Conservation (phyloP, 2,329 filamentous ascomycete genomes). For the Ceratocystis colombiana region DNA sequence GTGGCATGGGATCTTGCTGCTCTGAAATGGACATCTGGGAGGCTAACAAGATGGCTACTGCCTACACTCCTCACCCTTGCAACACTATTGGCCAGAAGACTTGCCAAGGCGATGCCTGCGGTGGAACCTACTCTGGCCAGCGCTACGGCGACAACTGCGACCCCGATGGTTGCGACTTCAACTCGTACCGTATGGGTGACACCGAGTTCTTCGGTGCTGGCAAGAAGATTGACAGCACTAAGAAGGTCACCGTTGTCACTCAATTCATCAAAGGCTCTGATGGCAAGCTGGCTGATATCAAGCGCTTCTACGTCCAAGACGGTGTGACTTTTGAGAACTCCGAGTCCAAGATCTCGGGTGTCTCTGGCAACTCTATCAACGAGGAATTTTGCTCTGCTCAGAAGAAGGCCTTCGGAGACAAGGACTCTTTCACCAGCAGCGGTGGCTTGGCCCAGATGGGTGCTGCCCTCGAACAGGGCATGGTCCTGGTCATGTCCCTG, state of each 20-base stretch:
- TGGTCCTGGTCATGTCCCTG: slow-evolving; percentile 55
- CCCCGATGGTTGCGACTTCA: slow-evolving; percentile 56
- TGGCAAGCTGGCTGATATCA: slow-evolving; percentile 36
- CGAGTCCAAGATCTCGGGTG: slow-evolving; percentile 31
- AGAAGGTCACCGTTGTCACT: slow-evolving; percentile 51
- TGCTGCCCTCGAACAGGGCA: slow-evolving; percentile 44
- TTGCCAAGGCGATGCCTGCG: slow-evolving; percentile 33
- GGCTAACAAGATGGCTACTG: slow-evolving; percentile 48
- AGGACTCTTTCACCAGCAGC: slow-evolving; percentile 39
- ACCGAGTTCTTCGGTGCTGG: slow-evolving; percentile 50
- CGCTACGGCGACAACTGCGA: slow-evolving; percentile 52
- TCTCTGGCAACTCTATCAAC: slow-evolving; percentile 51
- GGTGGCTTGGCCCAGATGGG: slow-evolving; percentile 50
- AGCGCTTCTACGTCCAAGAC: slow-evolving; percentile 52
- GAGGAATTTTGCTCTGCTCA: slow-evolving; percentile 47
- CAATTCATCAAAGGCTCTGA: slow-evolving; percentile 38
- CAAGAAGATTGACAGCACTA: slow-evolving; percentile 47
- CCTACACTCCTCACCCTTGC: slow-evolving; percentile 50
- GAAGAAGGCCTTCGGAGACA: slow-evolving; percentile 47
- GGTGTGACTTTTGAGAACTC: slow-evolving; percentile 43
- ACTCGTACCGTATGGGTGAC: slow-evolving; percentile 53
- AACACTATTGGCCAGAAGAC: slow-evolving; percentile 27
- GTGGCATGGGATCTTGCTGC: slow-evolving; percentile 44
- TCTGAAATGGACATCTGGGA: slow-evolving; percentile 50
- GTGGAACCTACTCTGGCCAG: slow-evolving; percentile 39